Evolutionary conservation across 2,329 filamentous ascomycete genomes (phyloP).

Genomic region (Neonectria sp.): DNA sequence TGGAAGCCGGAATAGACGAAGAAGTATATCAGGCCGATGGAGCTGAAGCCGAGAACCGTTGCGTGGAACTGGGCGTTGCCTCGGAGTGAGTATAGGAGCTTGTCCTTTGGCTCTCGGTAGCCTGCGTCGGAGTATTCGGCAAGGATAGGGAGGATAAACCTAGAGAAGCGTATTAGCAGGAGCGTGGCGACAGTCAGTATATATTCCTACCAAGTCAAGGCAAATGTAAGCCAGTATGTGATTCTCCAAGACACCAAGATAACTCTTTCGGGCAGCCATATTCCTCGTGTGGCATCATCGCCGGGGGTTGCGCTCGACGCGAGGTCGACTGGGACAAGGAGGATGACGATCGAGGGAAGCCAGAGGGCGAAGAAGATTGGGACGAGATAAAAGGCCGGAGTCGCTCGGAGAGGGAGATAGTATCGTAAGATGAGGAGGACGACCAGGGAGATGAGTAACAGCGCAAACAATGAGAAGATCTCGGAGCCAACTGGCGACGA

Average conservation of each 20-base stretch:
- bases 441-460: constrained; percentile 80
- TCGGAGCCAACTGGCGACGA: constrained; percentile 82
- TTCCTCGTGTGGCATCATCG: constrained; percentile 79
- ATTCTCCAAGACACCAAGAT: constrained; percentile 94
- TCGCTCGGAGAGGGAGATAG: constrained; percentile 91
- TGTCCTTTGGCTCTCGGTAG: constrained; percentile 87
- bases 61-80: constrained; percentile 92
- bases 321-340: constrained; percentile 96
- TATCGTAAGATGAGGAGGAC: constrained; percentile 89
- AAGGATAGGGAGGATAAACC: constrained; percentile 91
- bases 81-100: constrained; percentile 87
- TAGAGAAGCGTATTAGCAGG: constrained; percentile 53
- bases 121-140: constrained; percentile 96
- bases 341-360: constrained; percentile 89
- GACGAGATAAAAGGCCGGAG: constrained; percentile 89
- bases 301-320: constrained; percentile 85
- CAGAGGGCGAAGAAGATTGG: constrained; percentile 97
- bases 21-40: constrained; percentile 85
- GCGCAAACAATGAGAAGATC: constrained; percentile 81
- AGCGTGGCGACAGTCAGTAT: not conserved
- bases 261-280: constrained; percentile 87
- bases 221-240: constrained; percentile 97
- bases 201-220: constrained; percentile 83
- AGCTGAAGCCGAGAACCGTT: constrained; percentile 79
- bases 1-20: constrained; percentile 83